Base-by-base conservation (phyloP, 352 stramenopile genomes). In the Globisporangium perplexum region DNA sequence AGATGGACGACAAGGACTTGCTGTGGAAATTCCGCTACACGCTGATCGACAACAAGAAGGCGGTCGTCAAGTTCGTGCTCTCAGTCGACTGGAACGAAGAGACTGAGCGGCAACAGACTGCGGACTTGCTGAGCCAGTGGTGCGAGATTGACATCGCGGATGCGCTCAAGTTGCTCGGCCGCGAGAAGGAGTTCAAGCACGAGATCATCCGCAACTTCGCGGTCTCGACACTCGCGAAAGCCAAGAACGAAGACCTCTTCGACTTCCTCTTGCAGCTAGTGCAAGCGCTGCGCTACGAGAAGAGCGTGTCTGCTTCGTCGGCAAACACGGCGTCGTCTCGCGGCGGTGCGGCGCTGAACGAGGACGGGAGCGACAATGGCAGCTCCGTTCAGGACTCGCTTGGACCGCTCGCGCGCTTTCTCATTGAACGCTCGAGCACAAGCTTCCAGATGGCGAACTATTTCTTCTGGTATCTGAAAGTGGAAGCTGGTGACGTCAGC, bases 241-340 rank as follows among this genome's bases (percentile, higher is more conserved):
- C 96, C 23, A 97, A 96, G 43, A 98, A 99, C 68, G 96, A 98
- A 61, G 96, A 99, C 57, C 72, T 99, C 6, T 81, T 96, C 20
- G 83, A 98, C 24, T 99, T 98, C 66, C 63, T 99, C 22, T 68
- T 99, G 18, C 98, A 99, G 67, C 74, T 99, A 11, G 97, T 99
- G 18, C 97, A 99, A 71, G 97, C 96, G 4, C 67, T 99, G 36
- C 95, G 98, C 30, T 95, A 95, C 50, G 84, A 95, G 30, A 91
- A 90, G 57, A 64, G 66, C 36, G 44, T 55, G 5, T 39, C 46
- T 14, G 17, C 43, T 5, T 63, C 55, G 1, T 35, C 50, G 8
- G 45, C 65, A 7, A 66, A 77, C 12, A 53, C 55, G 28, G 72
- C 66, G 44, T 74, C 64, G 24, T 63, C 58, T 4, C 73, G 67